Evolutionary conservation across 2,329 filamentous ascomycete genomes (phyloP).

Genomic region (Trichoderma citrinoviride): DNA sequence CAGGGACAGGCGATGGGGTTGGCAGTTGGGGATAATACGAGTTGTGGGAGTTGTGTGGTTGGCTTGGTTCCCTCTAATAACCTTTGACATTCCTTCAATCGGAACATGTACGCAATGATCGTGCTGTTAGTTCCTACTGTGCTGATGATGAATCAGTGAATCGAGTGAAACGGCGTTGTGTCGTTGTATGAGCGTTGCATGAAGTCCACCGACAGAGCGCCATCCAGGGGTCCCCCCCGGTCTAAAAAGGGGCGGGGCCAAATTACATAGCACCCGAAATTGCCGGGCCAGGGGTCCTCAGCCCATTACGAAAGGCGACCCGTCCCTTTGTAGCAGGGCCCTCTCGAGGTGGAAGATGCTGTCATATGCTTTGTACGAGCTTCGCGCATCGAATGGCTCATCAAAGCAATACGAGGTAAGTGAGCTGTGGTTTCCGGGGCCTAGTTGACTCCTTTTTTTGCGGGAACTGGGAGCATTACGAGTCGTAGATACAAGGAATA

Average conservation of each 20-base stretch:
- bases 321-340: neutral
- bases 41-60: neutral
- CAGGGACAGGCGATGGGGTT: neutral
- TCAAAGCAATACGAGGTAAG: conserved; percentile 16
- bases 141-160: no score
- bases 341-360: no score
- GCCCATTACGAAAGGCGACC: neutral
- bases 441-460: neutral
- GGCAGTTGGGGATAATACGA: neutral
- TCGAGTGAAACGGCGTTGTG: no score
- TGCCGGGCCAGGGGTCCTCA: conserved; percentile 2
- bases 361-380: no score
- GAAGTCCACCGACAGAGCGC: neutral
- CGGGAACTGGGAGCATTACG: neutral
- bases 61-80: neutral
- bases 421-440: neutral
- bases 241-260: conserved; percentile 1
- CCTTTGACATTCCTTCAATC: no score
- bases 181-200: neutral
- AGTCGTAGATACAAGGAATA: neutral
- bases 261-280: conserved; percentile 11
- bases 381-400: neutral
- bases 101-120: no score
- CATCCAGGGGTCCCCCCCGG: neutral
- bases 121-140: no score